Conservation (phyloP, 345 rosid genomes). For the Boechera divaricarpa region DNA sequence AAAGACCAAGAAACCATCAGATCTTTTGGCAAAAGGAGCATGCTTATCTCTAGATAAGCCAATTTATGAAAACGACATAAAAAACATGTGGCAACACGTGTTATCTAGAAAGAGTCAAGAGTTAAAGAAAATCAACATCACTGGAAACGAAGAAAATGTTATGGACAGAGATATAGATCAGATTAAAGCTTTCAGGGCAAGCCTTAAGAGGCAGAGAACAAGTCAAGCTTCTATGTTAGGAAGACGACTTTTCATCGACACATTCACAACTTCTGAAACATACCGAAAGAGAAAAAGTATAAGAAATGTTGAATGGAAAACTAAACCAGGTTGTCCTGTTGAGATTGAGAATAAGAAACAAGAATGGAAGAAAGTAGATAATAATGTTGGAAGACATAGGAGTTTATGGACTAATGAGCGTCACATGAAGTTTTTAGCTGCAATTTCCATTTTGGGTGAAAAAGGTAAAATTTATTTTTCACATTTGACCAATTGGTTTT, state of each 20-base stretch:
- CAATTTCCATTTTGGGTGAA: constrained; percentile 49
- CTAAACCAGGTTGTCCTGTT: neutral
- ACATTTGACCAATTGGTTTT: neutral
- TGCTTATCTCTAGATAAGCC: constrained; percentile 47
- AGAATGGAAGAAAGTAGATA: neutral
- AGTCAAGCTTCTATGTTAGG: constrained; percentile 7
- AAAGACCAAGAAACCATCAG: neutral
- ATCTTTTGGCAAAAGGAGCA: constrained; percentile 46
- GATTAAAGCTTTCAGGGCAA: neutral
- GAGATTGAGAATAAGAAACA: neutral
- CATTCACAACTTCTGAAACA: neutral
- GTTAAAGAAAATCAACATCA: neutral
- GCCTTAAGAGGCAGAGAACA: neutral
- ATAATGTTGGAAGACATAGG: neutral
- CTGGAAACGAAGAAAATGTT: neutral
- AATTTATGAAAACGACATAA: constrained; percentile 44
- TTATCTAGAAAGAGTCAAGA: constrained; percentile 6
- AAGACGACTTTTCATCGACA: neutral
- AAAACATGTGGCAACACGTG: constrained; percentile 53
- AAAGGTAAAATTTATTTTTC: constrained; percentile 24
- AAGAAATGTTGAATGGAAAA: neutral
- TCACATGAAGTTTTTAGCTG: constrained; percentile 54
- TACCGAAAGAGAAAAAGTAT: neutral
- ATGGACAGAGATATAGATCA: neutral
- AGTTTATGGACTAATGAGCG: constrained; percentile 48